Evolutionary conservation across 495 filamentous ascomycete genomes (phyloP), one percentile per base, ranked within the genome.

Genomic region (Aspergillus carlsbadensis): DNA sequence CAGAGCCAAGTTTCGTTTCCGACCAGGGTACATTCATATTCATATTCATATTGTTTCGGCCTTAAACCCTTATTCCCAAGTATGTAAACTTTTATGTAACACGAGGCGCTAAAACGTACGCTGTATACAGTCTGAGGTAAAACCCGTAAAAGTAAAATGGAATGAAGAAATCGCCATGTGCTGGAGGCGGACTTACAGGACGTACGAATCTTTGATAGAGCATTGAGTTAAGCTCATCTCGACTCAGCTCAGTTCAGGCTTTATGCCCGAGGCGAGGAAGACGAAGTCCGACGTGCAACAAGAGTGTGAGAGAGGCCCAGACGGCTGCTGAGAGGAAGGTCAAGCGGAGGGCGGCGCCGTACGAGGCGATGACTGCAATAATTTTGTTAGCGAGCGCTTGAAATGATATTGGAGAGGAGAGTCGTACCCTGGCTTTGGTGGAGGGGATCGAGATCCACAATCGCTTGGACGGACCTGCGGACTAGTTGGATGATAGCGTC

Each of bases 221-320:
- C 26, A 29, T 29, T 29, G 26, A 29, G 8, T 29, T 4, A 29
- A 29, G 26, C 4, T 29, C 8, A 8, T 29, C 8, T 29, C 4
- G 26, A 8, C n/a, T n/a, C 26, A 8, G 8, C 26, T 33, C 8
- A 15, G 17, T 35, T 52, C 37, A 52, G 20, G 49, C 36, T 20
- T 76, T 78, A 45, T 58, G 72, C 5, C 78, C 80, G 54, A 87
- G 57, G 43, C 78, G 73, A 13, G 84, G 84, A 52, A 87, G 58
- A 55, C 67, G 80, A 7, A 87, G 55, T 5, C 74, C 74, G 20
- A 77, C n/a, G 33, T 84, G 66, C 52, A 86, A 35, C 14, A 80
- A 7, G 11, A 83, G 61, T 64, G 78, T 76, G 22, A 84, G 60
- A 3, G 71, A 58, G 5, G 71, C 80, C 67, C 84, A 69, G n/a